Conservation (phyloP, 345 rosid species). For the Corchorus capsularis region DNA sequence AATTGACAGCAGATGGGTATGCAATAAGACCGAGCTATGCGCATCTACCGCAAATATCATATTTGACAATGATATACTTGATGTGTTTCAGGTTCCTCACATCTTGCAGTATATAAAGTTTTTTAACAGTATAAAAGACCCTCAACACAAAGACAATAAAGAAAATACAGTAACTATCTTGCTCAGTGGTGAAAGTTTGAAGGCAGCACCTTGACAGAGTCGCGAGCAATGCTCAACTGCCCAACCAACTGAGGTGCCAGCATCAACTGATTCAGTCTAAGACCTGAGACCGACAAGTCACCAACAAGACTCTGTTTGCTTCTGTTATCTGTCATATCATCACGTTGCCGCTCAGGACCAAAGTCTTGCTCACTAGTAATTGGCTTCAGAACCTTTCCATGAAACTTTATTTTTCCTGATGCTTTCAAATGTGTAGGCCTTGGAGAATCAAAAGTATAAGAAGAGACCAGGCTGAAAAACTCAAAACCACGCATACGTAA, state of each 20-base stretch:
- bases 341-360: slow-evolving; percentile 33
- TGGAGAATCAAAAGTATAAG: slow-evolving; percentile 93
- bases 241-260: slow-evolving; percentile 94
- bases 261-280: slow-evolving; percentile 88
- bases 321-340: slow-evolving; percentile 33
- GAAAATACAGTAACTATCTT: not conserved
- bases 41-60: slow-evolving; percentile 1
- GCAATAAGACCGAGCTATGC: not conserved
- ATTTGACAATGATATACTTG: slow-evolving; percentile 11
- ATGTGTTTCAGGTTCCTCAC: not conserved
- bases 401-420: slow-evolving; percentile 89
- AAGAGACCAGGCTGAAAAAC: slow-evolving; percentile 81
- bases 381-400: slow-evolving; percentile 67
- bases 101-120: not conserved
- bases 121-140: slow-evolving; percentile 1
- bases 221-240: slow-evolving; percentile 70
- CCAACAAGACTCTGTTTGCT: slow-evolving; percentile 61
- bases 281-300: slow-evolving; percentile 82
- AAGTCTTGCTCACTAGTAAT: slow-evolving; percentile 33
- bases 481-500: slow-evolving; percentile 96
- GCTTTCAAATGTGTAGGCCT: slow-evolving; percentile 92
- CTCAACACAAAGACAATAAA: not conserved
- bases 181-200: slow-evolving; percentile 9
- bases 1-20: slow-evolving; percentile 15
- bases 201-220: slow-evolving; percentile 67